Conservation (phyloP, 2,329 filamentous ascomycete species). For the Aureobasidium sp. region DNA sequence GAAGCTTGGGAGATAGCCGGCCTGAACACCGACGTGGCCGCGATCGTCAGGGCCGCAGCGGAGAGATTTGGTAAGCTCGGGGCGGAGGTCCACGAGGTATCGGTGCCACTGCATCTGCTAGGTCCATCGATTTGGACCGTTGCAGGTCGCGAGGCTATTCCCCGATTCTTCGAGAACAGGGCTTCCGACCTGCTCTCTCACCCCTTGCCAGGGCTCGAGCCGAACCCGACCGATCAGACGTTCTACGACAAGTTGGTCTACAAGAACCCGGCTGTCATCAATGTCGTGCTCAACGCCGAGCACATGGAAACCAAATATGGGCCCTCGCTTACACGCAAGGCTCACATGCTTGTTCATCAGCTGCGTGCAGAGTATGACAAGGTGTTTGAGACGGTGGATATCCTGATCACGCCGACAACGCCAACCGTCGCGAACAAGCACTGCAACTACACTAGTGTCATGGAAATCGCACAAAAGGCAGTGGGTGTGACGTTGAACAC, state of each 20-base stretch:
- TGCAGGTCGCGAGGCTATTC: slow-evolving; percentile 25
- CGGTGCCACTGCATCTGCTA: slow-evolving; percentile 39
- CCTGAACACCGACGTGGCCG: slow-evolving; percentile 31
- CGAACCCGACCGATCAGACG: slow-evolving; percentile 9
- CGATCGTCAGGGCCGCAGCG: slow-evolving; percentile 30
- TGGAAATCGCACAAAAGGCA: slow-evolving; percentile 28
- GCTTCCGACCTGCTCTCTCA: slow-evolving; percentile 24
- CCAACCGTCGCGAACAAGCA: slow-evolving; percentile 38
- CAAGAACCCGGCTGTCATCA: slow-evolving; percentile 38
- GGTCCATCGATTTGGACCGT: slow-evolving; percentile 43
- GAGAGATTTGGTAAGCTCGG: slow-evolving; percentile 33
- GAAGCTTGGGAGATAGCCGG: slow-evolving; percentile 35
- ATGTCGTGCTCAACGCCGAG: slow-evolving; percentile 34
- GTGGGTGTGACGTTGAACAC: slow-evolving; percentile 38
- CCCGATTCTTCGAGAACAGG: slow-evolving; percentile 23
- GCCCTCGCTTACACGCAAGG: slow-evolving; percentile 34
- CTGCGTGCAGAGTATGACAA: slow-evolving; percentile 41
- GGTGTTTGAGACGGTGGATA: slow-evolving; percentile 36
- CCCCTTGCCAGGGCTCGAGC: slow-evolving; percentile 25
- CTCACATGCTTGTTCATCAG: slow-evolving; percentile 38
- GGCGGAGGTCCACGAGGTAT: slow-evolving; percentile 37
- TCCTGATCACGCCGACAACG: slow-evolving; percentile 41
- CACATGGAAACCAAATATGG: slow-evolving; percentile 25
- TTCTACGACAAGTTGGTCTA: slow-evolving; percentile 37
- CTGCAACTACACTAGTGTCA: slow-evolving; percentile 20